Percentiles rank a stretch among this genome's conserved stretches.
Evolutionary conservation across 2,329 filamentous ascomycete genomes (phyloP).

Genomic region (Fonsecaea pedrosoi): DNA sequence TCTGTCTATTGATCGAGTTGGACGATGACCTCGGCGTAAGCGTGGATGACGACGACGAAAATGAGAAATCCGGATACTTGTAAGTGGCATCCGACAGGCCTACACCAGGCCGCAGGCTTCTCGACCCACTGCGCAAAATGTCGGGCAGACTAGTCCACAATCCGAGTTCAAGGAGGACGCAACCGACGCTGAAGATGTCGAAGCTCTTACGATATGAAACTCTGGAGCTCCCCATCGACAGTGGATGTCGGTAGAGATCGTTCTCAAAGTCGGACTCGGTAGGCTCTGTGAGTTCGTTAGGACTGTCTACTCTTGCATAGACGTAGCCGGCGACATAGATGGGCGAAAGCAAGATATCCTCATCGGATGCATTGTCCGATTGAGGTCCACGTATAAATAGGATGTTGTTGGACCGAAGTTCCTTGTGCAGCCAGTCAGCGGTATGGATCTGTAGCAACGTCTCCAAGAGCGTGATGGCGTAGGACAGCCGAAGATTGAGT

Average conservation of each 20-base stretch:
- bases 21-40: slow-evolving; percentile 11
- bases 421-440: slow-evolving; percentile 9
- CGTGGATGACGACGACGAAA: not conserved
- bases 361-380: not conserved
- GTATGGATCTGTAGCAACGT: slow-evolving; percentile 7
- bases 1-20: not conserved
- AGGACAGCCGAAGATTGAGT: slow-evolving; percentile 4
- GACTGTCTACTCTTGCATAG: slow-evolving; percentile 9
- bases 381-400: slow-evolving; percentile 5
- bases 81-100: not conserved
- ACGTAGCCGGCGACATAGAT: slow-evolving; percentile 8
- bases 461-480: slow-evolving; percentile 10
- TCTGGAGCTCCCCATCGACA: slow-evolving; percentile 4
- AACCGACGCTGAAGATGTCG: slow-evolving; percentile 8
- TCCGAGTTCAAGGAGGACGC: slow-evolving; percentile 3
- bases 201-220: slow-evolving; percentile 6
- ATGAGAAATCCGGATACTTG: not conserved
- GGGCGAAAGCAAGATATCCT: slow-evolving; percentile 5
- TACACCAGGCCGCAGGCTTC: not conserved
- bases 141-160: slow-evolving; percentile 8
- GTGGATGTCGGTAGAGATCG: slow-evolving; percentile 4
- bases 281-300: slow-evolving; percentile 2
- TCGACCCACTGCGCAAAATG: not conserved
- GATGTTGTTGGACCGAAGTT: slow-evolving; percentile 7
- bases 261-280: slow-evolving; percentile 5